A percentile compares a stretch with the other conserved stretches of the same genome.
phyloP scores from a whole-genome alignment of 805 yeast genomes.

The Yamadazyma sp. region DNA sequence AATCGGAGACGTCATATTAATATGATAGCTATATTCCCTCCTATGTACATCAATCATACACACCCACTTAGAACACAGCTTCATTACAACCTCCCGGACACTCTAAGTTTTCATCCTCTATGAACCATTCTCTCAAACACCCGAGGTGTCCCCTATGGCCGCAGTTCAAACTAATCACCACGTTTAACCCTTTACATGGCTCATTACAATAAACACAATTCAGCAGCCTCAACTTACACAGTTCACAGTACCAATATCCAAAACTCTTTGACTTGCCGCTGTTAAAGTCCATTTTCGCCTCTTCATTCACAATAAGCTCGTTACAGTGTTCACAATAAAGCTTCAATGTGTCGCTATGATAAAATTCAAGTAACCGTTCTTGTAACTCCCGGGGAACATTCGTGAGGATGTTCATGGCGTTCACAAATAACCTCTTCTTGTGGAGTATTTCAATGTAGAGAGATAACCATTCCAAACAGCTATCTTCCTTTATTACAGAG shows the following conservation, averaged over 20 bases:
- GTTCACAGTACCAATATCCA: constrained; percentile 86
- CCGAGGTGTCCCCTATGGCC: constrained; percentile 87
- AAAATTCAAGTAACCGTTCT: constrained; percentile 28
- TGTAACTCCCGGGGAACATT: constrained; percentile 32
- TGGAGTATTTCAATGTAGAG: constrained; percentile 56
- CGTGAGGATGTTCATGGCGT: constrained; percentile 58
- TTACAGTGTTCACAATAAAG: constrained; percentile 64
- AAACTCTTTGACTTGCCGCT: constrained; percentile 23
- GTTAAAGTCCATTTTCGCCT: constrained; percentile 40
- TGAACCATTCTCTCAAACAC: constrained; percentile 78
- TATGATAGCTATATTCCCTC: no score
- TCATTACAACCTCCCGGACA: constrained; percentile 80
- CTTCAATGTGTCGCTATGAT: constrained; percentile 37
- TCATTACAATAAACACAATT: constrained; percentile 78
- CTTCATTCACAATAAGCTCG: constrained; percentile 58
- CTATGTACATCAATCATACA: no score
- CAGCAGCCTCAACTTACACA: constrained; percentile 58
- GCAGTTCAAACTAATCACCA: constrained; percentile 59
- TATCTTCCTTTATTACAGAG: constrained; percentile 21
- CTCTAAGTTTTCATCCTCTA: constrained; percentile 57
- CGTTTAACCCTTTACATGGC: constrained; percentile 70
- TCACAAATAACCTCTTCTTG: constrained; percentile 49
- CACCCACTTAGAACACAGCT: constrained; percentile 5
- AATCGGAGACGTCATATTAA: constrained; percentile 39
- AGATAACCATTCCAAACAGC: constrained; percentile 55